Conservation (phyloP, 225 moss, liverwort and hornwort genomes). For the Sphagnum contortum region DNA sequence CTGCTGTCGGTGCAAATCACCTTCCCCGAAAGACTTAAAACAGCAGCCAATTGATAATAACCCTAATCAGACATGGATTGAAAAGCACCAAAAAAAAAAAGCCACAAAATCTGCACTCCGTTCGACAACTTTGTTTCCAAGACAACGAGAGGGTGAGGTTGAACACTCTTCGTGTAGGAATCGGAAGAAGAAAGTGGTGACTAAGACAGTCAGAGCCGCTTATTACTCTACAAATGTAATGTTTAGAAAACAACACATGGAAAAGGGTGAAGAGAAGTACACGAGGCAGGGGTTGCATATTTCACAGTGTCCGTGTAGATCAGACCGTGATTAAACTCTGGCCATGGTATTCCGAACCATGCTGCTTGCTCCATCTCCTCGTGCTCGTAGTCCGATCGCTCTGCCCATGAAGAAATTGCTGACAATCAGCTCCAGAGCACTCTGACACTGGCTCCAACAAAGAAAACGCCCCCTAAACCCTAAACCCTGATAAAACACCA, state of each 20-base stretch:
- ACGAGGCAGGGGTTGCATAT: conserved; percentile 8
- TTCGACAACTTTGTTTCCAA: not conserved
- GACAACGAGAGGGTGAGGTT: not conserved
- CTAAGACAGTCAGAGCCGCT: not conserved
- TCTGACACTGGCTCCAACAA: no score
- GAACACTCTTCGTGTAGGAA: not conserved
- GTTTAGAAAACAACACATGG: not conserved
- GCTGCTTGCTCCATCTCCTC: conserved; percentile 17
- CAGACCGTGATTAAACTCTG: conserved; percentile 73
- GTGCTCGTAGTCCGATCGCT: no score
- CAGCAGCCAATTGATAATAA: not conserved
- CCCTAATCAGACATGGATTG: not conserved
- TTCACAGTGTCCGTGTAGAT: conserved; percentile 46
- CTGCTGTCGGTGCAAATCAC: no score
- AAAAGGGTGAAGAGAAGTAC: not conserved
- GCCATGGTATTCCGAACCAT: conserved; percentile 74
- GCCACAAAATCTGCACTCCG: not conserved
- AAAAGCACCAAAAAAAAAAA: not conserved
- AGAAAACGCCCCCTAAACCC: no score
- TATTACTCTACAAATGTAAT: not conserved
- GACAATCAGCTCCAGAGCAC: no score
- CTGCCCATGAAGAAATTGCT: no score
- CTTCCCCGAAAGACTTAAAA: no score
- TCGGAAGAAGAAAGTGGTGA: not conserved
- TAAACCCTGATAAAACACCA: no score